phyloP scores from a whole-genome alignment of 139 green algal genomes.

The Pseudopediastrum boryanum region DNA sequence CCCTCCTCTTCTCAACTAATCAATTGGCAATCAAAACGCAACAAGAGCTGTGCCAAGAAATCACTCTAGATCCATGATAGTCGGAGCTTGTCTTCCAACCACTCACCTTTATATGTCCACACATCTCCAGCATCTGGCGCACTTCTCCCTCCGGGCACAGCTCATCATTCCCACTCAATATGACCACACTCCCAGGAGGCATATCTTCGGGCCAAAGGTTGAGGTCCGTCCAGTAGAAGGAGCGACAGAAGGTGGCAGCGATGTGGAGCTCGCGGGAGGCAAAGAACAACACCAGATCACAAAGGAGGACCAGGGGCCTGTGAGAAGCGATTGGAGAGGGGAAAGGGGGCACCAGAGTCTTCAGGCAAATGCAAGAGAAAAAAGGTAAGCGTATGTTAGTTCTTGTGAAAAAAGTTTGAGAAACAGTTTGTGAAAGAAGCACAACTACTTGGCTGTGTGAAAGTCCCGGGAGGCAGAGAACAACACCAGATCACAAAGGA shows the following conservation, averaged over 20 bases:
- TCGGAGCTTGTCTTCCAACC: no score
- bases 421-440: no score
- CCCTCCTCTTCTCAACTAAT: no score
- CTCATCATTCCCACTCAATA: slow-evolving; percentile 50
- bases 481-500: slow-evolving; percentile 24
- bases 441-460: no score
- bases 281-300: slow-evolving; percentile 37
- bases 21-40: no score
- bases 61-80: no score
- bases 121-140: slow-evolving; percentile 11
- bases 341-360: no score
- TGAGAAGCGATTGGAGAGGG: no score
- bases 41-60: no score
- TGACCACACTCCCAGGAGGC: slow-evolving; percentile 35
- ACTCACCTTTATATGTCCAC: slow-evolving; percentile 21
- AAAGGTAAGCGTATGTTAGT: no score
- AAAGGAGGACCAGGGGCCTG: slow-evolving; percentile 9
- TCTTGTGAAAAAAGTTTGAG: no score
- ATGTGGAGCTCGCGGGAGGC: slow-evolving; percentile 46
- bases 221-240: slow-evolving; percentile 48
- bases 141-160: slow-evolving; percentile 50
- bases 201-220: slow-evolving; percentile 36
- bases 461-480: slow-evolving; percentile 47
- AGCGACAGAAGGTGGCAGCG: slow-evolving; percentile 18
- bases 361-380: no score